Percentiles rank a stretch among this genome's conserved stretches.
Conservation (phyloP, 306 rosid genomes). For the Lagenaria siceraria region DNA sequence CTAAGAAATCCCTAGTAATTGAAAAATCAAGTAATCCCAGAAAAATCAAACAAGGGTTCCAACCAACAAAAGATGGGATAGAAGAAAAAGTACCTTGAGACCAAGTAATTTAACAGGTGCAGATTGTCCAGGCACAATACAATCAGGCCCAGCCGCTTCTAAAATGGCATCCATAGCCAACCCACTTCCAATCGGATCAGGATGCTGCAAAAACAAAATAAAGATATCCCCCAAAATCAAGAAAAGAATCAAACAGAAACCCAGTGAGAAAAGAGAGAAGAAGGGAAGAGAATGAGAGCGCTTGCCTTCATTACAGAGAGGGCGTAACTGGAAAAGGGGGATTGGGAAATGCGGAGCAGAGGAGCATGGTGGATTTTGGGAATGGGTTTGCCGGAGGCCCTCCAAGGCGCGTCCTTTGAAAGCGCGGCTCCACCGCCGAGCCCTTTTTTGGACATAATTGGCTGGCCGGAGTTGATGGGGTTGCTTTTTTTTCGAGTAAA, state of each 20-base stretch:
- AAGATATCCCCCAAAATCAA: background rate
- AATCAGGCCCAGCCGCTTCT: conserved; percentile 92
- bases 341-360: conserved; percentile 46
- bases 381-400: conserved; percentile 44
- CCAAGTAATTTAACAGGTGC: conserved; percentile 67
- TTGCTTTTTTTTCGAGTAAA: background rate
- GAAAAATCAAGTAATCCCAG: background rate
- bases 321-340: conserved; percentile 53
- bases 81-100: conserved; percentile 40
- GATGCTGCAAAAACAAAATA: conserved; percentile 28
- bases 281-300: background rate
- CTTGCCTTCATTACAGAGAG: conserved; percentile 60
- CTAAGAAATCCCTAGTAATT: background rate
- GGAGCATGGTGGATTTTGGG: conserved; percentile 86
- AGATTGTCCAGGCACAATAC: conserved; percentile 72
- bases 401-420: conserved; percentile 78
- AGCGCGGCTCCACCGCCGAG: conserved; percentile 29
- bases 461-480: background rate
- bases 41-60: background rate
- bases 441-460: conserved; percentile 51
- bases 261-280: background rate
- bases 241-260: background rate
- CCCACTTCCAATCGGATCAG: conserved; percentile 66
- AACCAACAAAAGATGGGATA: background rate
- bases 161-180: conserved; percentile 68